Evolutionary conservation across 139 green algal genomes (phyloP), one percentile per base, ranked within the genome.

Genomic region (Volvox reticuliferus): DNA sequence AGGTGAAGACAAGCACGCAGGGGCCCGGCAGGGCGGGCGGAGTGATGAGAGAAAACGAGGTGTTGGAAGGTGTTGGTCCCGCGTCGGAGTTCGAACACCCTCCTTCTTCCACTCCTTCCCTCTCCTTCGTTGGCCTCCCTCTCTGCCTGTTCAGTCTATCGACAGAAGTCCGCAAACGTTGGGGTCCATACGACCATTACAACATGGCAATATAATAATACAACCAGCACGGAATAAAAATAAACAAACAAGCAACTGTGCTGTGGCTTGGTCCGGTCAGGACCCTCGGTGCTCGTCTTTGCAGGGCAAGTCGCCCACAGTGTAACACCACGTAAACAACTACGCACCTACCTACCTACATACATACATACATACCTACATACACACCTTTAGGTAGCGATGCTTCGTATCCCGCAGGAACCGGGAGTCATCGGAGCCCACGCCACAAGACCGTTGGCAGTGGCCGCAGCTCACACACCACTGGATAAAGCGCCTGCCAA

Each of bases 381-480:
- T 18, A 1, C 80, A 28, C 20, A 88, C 82, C 82, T 88, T 88
- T 20, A 79, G 19, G 30, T 61, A 79, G 5, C 1, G 35, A 36
- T 88, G 82, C 22, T 67, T 79, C 22, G 32, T 35, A 36, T 88
- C 82, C 1, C 22, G 22, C 65, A 88, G 35, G 63, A 79, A 88
- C 35, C 44, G 2, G 65, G 65, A 19, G 12, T 61, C 24, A 13
- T 36, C 82, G 35, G 33, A 13, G 33, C 65, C 63, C 19, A 79
- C 65, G 20, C 33, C 28, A 36, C 82, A 88, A 13, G 1, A 20
- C 28, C 65, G 82, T 16, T n/a, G 65, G 35, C 82, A 88, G 35
- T 36, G 32, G 35, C 82, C 65, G 33, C 82, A 88, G 33, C 82
- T 69, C 28, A 77, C 82, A 22, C 82, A 88, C 65, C 82, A 88